Evolutionary conservation across 2,329 filamentous ascomycete genomes (phyloP).

Genomic region (Xylariaceae sp.): DNA sequence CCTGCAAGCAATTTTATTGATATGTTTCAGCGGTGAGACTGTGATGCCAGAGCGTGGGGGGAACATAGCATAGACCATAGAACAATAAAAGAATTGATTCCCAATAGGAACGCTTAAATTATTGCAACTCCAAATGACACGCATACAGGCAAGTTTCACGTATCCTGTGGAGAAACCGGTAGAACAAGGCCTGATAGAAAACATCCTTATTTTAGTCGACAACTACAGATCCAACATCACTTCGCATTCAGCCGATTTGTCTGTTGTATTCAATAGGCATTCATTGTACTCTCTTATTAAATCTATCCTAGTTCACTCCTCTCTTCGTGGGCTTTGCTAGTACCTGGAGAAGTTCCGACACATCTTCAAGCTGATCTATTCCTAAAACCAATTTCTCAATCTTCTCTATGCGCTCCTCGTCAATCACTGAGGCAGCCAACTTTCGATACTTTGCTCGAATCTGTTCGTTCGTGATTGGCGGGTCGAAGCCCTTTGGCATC

Average conservation of each 20-base stretch:
- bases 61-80: too few relatives aligned
- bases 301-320: slow-evolving; percentile 8
- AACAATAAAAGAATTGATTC: too few relatives aligned
- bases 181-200: too few relatives aligned
- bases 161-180: too few relatives aligned
- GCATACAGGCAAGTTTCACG: too few relatives aligned
- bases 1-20: slow-evolving; percentile 24
- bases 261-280: too few relatives aligned
- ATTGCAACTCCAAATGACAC: too few relatives aligned
- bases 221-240: too few relatives aligned
- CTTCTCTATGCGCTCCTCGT: slow-evolving; percentile 20
- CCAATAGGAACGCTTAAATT: too few relatives aligned
- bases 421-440: slow-evolving; percentile 20
- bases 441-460: slow-evolving; percentile 45
- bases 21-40: slow-evolving; percentile 20
- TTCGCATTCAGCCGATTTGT: too few relatives aligned
- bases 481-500: slow-evolving; percentile 42
- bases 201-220: too few relatives aligned
- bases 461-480: slow-evolving; percentile 46
- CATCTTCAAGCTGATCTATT: slow-evolving; percentile 17
- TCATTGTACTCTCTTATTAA: neutral
- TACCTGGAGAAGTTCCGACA: slow-evolving; percentile 18
- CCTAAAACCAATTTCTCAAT: slow-evolving; percentile 23
- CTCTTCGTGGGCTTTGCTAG: slow-evolving; percentile 9
- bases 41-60: too few relatives aligned